Evolutionary conservation across 1,139 yeast genomes (phyloP).

Genomic region (Insectozyma bohioensis): DNA sequence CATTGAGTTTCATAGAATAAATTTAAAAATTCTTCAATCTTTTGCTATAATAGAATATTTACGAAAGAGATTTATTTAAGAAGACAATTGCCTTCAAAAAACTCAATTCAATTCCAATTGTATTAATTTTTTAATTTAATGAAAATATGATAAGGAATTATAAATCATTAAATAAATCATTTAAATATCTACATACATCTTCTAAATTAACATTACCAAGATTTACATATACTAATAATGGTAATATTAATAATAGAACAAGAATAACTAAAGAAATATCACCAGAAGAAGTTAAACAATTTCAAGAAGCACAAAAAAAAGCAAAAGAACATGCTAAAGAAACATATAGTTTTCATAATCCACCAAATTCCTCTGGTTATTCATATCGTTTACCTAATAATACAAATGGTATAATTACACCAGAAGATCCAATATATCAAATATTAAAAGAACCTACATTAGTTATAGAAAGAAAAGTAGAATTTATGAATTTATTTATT

Average conservation of each 20-base stretch:
- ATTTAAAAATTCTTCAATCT: too few relatives aligned
- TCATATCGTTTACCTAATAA: slow-evolving; percentile 39
- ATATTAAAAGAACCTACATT: slow-evolving; percentile 75
- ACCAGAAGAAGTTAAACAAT: slow-evolving; percentile 35
- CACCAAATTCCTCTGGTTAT: slow-evolving; percentile 21
- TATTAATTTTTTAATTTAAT: too few relatives aligned
- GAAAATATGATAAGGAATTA: too few relatives aligned
- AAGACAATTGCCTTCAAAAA: too few relatives aligned
- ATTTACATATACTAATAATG: slow-evolving; percentile 1
- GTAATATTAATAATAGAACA: slow-evolving; percentile 19
- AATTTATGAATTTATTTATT: slow-evolving; percentile 78
- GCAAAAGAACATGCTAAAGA: slow-evolving; percentile 15
- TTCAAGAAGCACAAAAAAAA: slow-evolving; percentile 19
- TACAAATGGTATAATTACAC: slow-evolving; percentile 49
- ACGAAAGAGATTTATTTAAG: too few relatives aligned
- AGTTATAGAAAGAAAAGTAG: slow-evolving; percentile 84
- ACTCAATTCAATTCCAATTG: too few relatives aligned
- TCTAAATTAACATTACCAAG: slow-evolving; percentile 7
- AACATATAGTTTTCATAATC: slow-evolving; percentile 9
- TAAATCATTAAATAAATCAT: too few relatives aligned
- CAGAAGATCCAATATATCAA: slow-evolving; percentile 54
- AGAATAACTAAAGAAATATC: slow-evolving; percentile 37
- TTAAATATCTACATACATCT: slow-evolving; percentile 6
- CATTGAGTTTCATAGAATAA: too few relatives aligned
- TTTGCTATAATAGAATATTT: too few relatives aligned